phyloP scores from a whole-genome alignment of 805 yeast genomes.

The Scheffersomyces stipitis region DNA sequence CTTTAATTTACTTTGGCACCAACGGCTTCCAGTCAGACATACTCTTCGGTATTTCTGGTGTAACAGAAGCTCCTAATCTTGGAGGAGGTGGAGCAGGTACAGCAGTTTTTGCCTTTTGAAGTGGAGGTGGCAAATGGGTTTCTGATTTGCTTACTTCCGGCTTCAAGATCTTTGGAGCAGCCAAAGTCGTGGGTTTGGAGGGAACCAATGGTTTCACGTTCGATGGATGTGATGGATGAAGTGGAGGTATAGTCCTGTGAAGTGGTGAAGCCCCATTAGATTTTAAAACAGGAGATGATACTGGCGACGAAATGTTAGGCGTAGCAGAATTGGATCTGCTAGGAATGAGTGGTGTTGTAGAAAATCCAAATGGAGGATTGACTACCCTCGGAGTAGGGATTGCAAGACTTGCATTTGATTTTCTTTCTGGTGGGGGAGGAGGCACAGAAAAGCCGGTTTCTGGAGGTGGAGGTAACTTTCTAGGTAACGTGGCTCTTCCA shows the following conservation, averaged over 20 bases:
- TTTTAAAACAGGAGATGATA: background rate
- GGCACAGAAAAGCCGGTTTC: constrained; percentile 2
- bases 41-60: constrained; percentile 9
- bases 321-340: constrained; percentile 31
- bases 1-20: constrained; percentile 46
- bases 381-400: constrained; percentile 11
- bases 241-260: constrained; percentile 3
- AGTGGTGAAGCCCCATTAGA: too few species aligned
- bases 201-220: constrained; percentile 37
- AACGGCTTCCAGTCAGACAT: constrained; percentile 55
- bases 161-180: constrained; percentile 9
- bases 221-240: constrained; percentile 8
- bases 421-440: constrained; percentile 22
- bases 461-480: constrained; percentile 9
- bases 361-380: constrained; percentile 32
- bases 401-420: constrained; percentile 7
- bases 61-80: constrained; percentile 4
- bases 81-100: constrained; percentile 17
- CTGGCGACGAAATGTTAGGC: constrained; percentile 13
- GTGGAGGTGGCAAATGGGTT: background rate
- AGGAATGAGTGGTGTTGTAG: constrained; percentile 40
- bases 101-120: constrained; percentile 3
- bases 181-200: constrained; percentile 30
- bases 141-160: background rate
- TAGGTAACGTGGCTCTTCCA: constrained; percentile 1